Percentiles rank a stretch among this genome's conserved stretches.
Evolutionary conservation across 106 monocot genomes (phyloP).

Genomic region (Dactylorhiza incarnata): DNA sequence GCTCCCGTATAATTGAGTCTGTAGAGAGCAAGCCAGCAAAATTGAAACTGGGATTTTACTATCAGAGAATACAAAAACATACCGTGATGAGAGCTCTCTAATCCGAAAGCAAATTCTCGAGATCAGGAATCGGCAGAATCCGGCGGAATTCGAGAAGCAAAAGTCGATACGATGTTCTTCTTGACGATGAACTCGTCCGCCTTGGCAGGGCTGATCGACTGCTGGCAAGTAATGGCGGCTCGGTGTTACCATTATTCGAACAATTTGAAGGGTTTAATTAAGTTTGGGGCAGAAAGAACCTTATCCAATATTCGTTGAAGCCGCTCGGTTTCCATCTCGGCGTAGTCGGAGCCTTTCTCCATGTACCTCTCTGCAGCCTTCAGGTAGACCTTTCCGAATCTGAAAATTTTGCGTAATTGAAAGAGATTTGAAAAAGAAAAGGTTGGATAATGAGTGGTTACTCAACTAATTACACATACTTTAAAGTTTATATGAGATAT

Average conservation of each 20-base stretch:
- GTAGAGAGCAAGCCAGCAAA: too few species aligned
- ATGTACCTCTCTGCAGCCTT: slow-evolving; percentile 65
- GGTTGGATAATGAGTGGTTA: too few species aligned
- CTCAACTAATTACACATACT: too few species aligned
- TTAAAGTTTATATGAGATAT: too few species aligned
- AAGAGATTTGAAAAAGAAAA: too few species aligned
- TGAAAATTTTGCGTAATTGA: slow-evolving; percentile 6
- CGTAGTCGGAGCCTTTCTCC: slow-evolving; percentile 66
- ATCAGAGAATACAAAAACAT: too few species aligned
- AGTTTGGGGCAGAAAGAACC: slow-evolving; percentile 16
- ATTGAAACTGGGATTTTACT: too few species aligned
- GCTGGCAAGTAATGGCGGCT: slow-evolving; percentile 12
- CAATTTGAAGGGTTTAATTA: too few species aligned
- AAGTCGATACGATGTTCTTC: slow-evolving; percentile 87
- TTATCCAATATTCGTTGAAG: slow-evolving; percentile 86
- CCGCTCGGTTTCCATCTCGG: slow-evolving; percentile 74
- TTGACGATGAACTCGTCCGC: slow-evolving; percentile 89
- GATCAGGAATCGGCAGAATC: background rate
- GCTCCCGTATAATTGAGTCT: too few species aligned
- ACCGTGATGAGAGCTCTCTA: too few species aligned
- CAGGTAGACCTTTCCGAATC: slow-evolving; percentile 77
- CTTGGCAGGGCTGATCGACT: slow-evolving; percentile 74
- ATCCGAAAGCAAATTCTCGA: too few species aligned
- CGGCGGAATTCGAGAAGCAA: slow-evolving; percentile 27
- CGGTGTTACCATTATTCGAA: too few species aligned